Evolutionary conservation across 176 grass and related monocot species (phyloP), one percentile per base, ranked within the genome.

Genomic region (Carex pumila): DNA sequence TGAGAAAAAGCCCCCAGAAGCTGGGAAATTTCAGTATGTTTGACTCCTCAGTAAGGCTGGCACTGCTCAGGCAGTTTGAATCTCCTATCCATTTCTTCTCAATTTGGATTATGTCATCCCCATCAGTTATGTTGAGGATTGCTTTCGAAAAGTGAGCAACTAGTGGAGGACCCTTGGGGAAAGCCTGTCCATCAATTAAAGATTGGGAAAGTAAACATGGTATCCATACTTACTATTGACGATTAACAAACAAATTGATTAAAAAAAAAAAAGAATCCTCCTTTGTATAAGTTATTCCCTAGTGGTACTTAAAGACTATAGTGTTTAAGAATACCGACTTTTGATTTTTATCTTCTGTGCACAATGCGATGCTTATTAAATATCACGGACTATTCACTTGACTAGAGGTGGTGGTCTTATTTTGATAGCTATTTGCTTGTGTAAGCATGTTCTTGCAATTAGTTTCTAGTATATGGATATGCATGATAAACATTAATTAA

Each of bases 1-100:
- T 29, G 59, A 89, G 83, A 85, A 97, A 97, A 2, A 97, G 89
- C 0, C 89, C 94, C 92, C 85, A 92, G 83, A 97, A 97, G 85
- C 84, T 97, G 19, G 2, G 3, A 79, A 88, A 85, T 54, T 64
- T 84, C 61, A 97, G 89, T 18, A 84, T 86, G 52, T 81, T 65
- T 39, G 91, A 79, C 25, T 85, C 4, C 13, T n/a, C n/a, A n/a
- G n/a, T n/a, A n/a, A n/a, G n/a, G 18, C 11, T 88, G 80, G 61
- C 61, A 47, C 6, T 47, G 1, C 70, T 39, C 31, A 82, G 87
- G 18, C 39, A 69, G n/a, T 69, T 32, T 36, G 1, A 3, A 15
- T 91, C 72, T 10, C 88, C 86, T 21, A 97, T 87, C 91, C 91
- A 97, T 72, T 81, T 91, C 25, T 86, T 84, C 82, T 93, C 91